These are phyloP conservation scores for Backusella tuberculispora DNA, from an alignment of 192 early-diverging fungal genomes.

Conservation along the genomic window DNA sequence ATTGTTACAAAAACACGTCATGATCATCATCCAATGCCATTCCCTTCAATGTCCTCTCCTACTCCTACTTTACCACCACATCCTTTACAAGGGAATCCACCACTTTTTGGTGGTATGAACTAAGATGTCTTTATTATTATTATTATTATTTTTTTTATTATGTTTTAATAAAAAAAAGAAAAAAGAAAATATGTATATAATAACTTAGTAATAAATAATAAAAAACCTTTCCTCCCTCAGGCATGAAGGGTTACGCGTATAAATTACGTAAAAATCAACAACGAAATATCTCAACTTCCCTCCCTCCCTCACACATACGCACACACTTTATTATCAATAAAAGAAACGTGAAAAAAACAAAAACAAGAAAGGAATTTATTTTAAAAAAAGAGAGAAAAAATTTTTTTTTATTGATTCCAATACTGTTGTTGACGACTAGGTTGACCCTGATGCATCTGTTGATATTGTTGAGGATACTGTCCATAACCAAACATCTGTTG, in stretches of 20 bases:
- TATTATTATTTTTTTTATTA: background rate
- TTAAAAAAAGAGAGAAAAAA: background rate
- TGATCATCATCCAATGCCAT: background rate
- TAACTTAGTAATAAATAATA: no score
- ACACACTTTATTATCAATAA: background rate
- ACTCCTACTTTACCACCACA: background rate
- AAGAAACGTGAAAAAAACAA: background rate
- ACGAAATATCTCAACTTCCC: background rate
- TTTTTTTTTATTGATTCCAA: constrained; percentile 39
- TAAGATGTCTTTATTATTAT: background rate
- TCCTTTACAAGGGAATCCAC: constrained; percentile 3
- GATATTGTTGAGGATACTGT: constrained; percentile 24
- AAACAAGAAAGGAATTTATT: background rate
- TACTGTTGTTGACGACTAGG: constrained; percentile 16
- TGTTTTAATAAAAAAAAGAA: background rate
- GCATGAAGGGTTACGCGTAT: no score
- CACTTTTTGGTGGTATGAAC: constrained; percentile 4
- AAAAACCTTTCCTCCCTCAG: no score
- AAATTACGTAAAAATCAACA: no score
- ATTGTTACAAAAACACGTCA: background rate
- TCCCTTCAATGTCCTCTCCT: background rate
- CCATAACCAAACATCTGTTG: background rate
- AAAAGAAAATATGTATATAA: no score
- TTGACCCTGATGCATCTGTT: constrained; percentile 25
- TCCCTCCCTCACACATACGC: background rate